Evolutionary conservation across 768 basidiomycete species (phyloP).

Genomic region (Filobasidium floriforme): DNA sequence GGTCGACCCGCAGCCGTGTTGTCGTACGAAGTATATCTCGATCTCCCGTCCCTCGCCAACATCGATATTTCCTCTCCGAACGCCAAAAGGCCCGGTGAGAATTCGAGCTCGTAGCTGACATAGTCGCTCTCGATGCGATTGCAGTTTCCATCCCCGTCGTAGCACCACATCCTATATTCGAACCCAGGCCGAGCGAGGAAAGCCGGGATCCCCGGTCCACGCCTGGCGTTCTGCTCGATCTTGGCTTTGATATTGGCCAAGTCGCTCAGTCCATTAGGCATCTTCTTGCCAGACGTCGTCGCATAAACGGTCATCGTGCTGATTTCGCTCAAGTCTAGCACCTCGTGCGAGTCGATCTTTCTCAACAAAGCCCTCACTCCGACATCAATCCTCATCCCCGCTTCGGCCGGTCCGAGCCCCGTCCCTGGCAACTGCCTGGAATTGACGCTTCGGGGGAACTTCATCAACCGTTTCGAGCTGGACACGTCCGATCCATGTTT

Average conservation of each 20-base stretch:
- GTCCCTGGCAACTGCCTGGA: constrained; percentile 1
- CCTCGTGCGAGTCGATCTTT: constrained; percentile 6
- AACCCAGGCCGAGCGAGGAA: constrained; percentile 12
- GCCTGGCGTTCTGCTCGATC: background rate
- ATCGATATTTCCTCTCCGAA: background rate
- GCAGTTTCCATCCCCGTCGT: background rate
- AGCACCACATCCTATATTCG: constrained; percentile 3
- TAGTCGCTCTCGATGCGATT: background rate
- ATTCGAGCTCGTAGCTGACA: constrained; percentile 11
- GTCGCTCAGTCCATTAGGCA: background rate
- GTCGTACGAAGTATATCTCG: constrained; percentile 1
- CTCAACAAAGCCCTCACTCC: constrained; percentile 8
- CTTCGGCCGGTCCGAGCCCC: constrained; percentile 15
- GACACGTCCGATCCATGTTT: background rate
- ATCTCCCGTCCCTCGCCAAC: background rate
- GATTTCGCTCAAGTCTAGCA: constrained; percentile 7
- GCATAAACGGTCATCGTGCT: background rate
- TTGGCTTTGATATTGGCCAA: background rate
- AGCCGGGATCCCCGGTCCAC: background rate
- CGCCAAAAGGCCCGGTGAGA: background rate
- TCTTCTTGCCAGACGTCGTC: background rate
- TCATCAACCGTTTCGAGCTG: background rate
- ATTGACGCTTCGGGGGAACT: constrained; percentile 17
- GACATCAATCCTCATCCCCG: constrained; percentile 19
- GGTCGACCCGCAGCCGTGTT: background rate